phyloP scores from a whole-genome alignment of 306 rosid genomes.

The Herpetospermum pedunculosum region DNA sequence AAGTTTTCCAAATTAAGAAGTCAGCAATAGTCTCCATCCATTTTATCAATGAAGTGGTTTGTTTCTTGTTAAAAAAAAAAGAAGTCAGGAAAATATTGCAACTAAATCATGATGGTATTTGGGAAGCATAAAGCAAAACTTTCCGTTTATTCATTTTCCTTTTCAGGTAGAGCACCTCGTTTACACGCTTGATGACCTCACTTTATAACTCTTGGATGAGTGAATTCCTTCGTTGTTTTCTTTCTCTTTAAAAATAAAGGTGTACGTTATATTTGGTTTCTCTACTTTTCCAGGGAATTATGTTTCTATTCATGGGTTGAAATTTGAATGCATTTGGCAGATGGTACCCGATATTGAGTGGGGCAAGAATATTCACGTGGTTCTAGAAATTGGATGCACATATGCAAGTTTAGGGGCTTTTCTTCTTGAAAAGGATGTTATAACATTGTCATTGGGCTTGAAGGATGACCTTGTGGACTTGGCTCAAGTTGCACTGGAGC shows the following conservation, averaged over 20 bases:
- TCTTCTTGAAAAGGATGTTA: constrained; percentile 67
- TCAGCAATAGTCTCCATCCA: too few species aligned
- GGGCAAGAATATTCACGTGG: constrained; percentile 83
- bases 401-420: constrained; percentile 67
- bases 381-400: constrained; percentile 71
- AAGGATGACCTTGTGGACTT: constrained; percentile 80
- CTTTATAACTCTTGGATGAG: background rate
- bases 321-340: constrained; percentile 32
- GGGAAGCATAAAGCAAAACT: background rate
- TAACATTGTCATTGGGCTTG: constrained; percentile 75
- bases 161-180: too few species aligned
- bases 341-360: constrained; percentile 97
- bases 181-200: background rate
- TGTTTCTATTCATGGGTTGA: background rate
- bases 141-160: background rate
- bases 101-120: background rate
- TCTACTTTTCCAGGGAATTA: background rate
- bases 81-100: background rate
- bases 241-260: background rate
- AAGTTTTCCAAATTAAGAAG: background rate
- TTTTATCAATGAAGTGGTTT: too few species aligned
- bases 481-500: constrained; percentile 85
- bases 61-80: too few species aligned
- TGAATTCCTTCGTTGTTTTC: background rate
- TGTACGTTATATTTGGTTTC: background rate